Percentiles rank a stretch among this genome's conserved stretches.
Conservation (phyloP, 768 basidiomycete species). For the Lanmaoa rubissima region DNA sequence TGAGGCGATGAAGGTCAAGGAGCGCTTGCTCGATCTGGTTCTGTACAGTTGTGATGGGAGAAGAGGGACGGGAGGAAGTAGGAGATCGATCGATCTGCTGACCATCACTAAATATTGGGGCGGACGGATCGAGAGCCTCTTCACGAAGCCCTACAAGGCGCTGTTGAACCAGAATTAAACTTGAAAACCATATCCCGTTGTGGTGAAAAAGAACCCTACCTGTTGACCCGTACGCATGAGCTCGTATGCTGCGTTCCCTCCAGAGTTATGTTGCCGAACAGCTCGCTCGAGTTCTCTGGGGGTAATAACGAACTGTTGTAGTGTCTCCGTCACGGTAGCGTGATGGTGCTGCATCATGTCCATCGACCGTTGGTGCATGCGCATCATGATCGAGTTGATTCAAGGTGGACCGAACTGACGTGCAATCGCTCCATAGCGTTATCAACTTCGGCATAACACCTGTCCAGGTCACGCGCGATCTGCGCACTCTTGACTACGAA, state of each 20-base stretch:
- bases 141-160: conserved; percentile 22
- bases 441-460: conserved; percentile 43
- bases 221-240: conserved; percentile 56
- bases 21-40: conserved; percentile 46
- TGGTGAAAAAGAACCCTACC: conserved; percentile 27
- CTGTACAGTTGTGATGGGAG: conserved; percentile 27
- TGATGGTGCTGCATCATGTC: conserved; percentile 29
- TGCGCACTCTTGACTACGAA: conserved; percentile 43
- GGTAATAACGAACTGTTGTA: conserved; percentile 40
- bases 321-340: conserved; percentile 36
- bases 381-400: conserved; percentile 5
- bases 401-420: conserved; percentile 31
- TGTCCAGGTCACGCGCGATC: conserved; percentile 46
- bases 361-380: conserved; percentile 30
- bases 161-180: conserved; percentile 6
- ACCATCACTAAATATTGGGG: conserved; percentile 19
- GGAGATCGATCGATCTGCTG: conserved; percentile 26
- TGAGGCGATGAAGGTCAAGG: conserved; percentile 45
- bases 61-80: conserved; percentile 17
- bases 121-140: not conserved
- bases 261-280: conserved; percentile 39
- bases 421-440: conserved; percentile 42
- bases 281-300: conserved; percentile 38
- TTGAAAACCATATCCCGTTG: not conserved
- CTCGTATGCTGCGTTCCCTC: conserved; percentile 40